Evolutionary conservation across 2,329 filamentous ascomycete genomes (phyloP).

Genomic region (Ophiostoma himal-ulmi): DNA sequence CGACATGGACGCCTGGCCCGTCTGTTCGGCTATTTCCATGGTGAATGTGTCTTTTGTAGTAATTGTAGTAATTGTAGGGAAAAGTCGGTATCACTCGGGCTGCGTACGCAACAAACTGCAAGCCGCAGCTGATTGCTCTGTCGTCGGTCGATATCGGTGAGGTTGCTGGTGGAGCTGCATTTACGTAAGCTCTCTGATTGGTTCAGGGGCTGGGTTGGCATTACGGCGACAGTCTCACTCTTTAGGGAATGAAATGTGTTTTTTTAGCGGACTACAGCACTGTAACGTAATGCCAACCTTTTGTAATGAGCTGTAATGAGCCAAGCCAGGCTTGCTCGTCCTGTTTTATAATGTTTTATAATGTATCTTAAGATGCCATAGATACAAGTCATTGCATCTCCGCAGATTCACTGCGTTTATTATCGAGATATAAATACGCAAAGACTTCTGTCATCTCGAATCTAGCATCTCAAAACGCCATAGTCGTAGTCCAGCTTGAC

Average conservation of each 20-base stretch:
- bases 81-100: no score
- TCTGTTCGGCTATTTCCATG: constrained; percentile 41
- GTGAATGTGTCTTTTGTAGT: neutral
- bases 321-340: neutral
- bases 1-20: constrained; percentile 49
- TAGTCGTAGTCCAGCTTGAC: neutral
- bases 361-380: neutral
- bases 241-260: neutral
- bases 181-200: neutral
- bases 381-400: neutral
- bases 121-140: neutral
- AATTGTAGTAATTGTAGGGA: neutral
- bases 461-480: neutral
- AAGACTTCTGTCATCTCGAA: neutral
- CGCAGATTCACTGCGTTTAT: neutral
- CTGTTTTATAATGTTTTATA: neutral
- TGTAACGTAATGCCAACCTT: constrained; percentile 8
- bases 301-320: neutral
- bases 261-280: neutral
- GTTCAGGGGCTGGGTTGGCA: neutral
- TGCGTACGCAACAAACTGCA: neutral
- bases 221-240: neutral
- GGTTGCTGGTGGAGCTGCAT: constrained; percentile 28
- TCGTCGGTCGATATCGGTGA: constrained; percentile 29
- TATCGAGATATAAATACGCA: neutral